phyloP scores from a whole-genome alignment of 2,329 filamentous ascomycete species.

The Colletotrichum costaricense region DNA sequence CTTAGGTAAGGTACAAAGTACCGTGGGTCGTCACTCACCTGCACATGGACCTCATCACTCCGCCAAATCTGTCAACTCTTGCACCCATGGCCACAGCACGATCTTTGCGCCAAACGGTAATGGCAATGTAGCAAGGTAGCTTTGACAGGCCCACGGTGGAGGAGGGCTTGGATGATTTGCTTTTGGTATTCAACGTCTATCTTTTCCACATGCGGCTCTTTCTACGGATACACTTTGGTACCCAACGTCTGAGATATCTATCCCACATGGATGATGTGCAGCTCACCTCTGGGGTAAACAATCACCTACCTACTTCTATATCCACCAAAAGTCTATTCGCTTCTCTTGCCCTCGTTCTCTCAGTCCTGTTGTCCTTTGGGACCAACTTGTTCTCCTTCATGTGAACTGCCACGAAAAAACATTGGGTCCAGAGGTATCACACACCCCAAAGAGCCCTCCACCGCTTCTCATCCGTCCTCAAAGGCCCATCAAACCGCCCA shows the following conservation, averaged over 20 bases:
- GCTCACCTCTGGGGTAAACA: background rate
- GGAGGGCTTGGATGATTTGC: background rate
- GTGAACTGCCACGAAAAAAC: too few species aligned
- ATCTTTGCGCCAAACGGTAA: background rate
- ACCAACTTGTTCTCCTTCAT: too few species aligned
- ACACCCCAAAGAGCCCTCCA: conserved; percentile 76
- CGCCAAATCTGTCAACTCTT: conserved; percentile 16
- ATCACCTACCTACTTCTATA: background rate
- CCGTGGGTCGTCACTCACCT: background rate
- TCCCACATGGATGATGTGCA: background rate
- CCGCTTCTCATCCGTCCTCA: conserved; percentile 65
- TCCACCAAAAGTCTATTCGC: background rate
- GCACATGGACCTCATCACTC: conserved; percentile 1
- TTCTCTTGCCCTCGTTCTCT: too few species aligned
- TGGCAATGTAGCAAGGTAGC: background rate
- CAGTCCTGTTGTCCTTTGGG: too few species aligned
- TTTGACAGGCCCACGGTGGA: background rate
- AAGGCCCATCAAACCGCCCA: conserved; percentile 71
- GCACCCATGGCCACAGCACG: conserved; percentile 2
- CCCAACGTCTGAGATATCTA: background rate
- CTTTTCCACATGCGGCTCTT: background rate
- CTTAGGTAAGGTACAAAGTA: too few species aligned
- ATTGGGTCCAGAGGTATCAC: background rate
- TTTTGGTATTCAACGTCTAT: background rate
- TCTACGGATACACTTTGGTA: background rate